Evolutionary conservation across 2,329 filamentous ascomycete genomes (phyloP).

Genomic region (Aureobasidium sp.): DNA sequence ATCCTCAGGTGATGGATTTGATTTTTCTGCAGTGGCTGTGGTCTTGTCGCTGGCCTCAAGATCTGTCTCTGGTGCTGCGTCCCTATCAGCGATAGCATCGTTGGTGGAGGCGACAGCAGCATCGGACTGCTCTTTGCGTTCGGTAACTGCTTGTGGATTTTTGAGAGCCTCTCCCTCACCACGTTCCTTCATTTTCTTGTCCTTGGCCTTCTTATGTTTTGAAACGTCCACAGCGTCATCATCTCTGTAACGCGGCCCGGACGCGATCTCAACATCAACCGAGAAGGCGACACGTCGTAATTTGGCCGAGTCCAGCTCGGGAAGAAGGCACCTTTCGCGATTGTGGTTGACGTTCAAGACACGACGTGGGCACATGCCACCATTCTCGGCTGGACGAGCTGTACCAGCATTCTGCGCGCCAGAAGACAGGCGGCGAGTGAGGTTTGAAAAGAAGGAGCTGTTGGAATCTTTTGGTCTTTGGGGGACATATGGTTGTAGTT

Average conservation of each 20-base stretch:
- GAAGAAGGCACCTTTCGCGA: conserved; percentile 69
- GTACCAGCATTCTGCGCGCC: conserved; percentile 34
- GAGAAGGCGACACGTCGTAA: conserved; percentile 86
- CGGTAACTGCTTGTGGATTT: conserved; percentile 46
- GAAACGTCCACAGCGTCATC: conserved; percentile 36
- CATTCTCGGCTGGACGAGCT: conserved; percentile 46
- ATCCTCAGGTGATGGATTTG: conserved; percentile 41
- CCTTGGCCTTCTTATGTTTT: conserved; percentile 53
- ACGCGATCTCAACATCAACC: conserved; percentile 94
- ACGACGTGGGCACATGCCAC: conserved; percentile 68
- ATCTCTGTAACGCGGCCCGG: conserved; percentile 63
- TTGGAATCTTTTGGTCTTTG: conserved; percentile 60
- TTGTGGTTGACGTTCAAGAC: conserved; percentile 78
- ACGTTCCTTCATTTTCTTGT: conserved; percentile 54
- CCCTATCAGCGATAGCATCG: conserved; percentile 33
- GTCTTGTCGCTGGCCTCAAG: conserved; percentile 15
- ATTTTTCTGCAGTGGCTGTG: conserved; percentile 6
- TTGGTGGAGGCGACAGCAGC: conserved; percentile 23
- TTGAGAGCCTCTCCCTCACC: conserved; percentile 69
- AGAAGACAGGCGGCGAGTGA: conserved; percentile 74
- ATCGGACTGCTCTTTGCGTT: conserved; percentile 48
- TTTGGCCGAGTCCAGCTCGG: conserved; percentile 72
- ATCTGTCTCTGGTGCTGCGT: conserved; percentile 29
- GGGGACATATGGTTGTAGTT: conserved; percentile 56
- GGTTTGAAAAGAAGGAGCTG: conserved; percentile 68